Base-by-base conservation (phyloP, 2,329 filamentous ascomycete species). In the Rutstroemia sydowiana region DNA sequence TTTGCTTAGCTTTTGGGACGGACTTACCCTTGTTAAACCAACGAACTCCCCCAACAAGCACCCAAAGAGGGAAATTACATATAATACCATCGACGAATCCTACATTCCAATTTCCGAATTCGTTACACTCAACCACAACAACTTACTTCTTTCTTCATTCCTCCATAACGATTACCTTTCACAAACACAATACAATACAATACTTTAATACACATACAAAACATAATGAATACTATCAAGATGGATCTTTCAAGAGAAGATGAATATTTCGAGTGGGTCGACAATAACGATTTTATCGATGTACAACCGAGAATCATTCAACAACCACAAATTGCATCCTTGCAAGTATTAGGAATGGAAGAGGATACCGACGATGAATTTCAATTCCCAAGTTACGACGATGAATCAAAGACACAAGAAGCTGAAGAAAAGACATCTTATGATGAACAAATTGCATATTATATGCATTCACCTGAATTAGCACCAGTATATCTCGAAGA, bases 351-450 rank as follows among this genome's bases (percentile, higher is more conserved):
- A 9, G 26, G 31, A 1, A 37, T 51, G 41, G 82, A 92, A 56
- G 95, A 92, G 88, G 82, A 80, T 57, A 90, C 96, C 69, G 91
- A 97, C 68, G 92, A 71, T 40, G 69, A 72, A 43, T 64, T 74
- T 45, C 52, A 68, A 16, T 68, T 74, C 31, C 72, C 73, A 3
- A 65, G 67, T 10, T 74, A 73, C 56, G 69, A 73, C 54, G 59
- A 68, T 18, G 30, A 21, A 30, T 46, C 42, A 26, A 26, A 9
- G 5, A 26, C 18, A 4, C 18, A 44, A 28, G 41, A 47, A 13
- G 26, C 26, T n/a, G 49, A 52, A n/a, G 34, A 37, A 2, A 52
- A 48, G 48, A 65, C 66, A n/a, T 58, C 59, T 18, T 64, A 65
- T 46, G 63, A 61, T 53, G 60, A 47, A 28, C 56, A 60, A 54